A percentile compares a stretch with the other conserved stretches of the same genome.
Evolutionary conservation across 805 yeast genomes (phyloP).

Genomic region (Wickerhamomyces ciferrii): DNA sequence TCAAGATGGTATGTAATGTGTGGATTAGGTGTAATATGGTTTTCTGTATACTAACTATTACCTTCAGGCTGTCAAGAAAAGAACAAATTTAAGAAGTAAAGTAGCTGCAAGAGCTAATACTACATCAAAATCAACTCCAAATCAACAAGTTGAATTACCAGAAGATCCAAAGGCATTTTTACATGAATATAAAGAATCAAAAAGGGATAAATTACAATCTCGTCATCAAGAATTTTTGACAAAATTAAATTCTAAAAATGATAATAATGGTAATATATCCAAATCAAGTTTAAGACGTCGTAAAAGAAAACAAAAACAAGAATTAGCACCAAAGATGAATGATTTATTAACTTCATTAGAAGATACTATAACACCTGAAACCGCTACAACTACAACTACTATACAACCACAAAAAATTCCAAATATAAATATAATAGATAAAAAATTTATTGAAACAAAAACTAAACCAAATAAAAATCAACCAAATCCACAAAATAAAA

Average conservation of each 20-base stretch:
- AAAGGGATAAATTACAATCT: constrained; percentile 43
- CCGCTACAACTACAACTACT: neutral
- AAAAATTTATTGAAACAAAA: constrained; percentile 7
- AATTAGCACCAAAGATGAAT: constrained; percentile 60
- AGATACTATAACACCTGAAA: constrained; percentile 4
- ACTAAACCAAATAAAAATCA: constrained; percentile 29
- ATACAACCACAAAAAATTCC: constrained; percentile 6
- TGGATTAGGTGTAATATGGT: neutral
- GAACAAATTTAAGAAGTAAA: constrained; percentile 39
- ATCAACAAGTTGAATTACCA: constrained; percentile 16
- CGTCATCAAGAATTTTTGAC: constrained; percentile 34
- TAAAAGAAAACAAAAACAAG: constrained; percentile 56
- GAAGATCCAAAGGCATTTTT: constrained; percentile 41
- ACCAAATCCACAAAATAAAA: constrained; percentile 52
- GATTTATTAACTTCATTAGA: constrained; percentile 54
- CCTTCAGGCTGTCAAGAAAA: constrained; percentile 41
- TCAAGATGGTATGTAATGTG: neutral
- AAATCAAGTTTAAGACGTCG: constrained; percentile 63
- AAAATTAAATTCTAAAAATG: constrained; percentile 29
- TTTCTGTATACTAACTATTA: neutral
- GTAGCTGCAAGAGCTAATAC: constrained; percentile 24
- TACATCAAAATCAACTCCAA: neutral
- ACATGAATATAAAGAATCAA: constrained; percentile 45
- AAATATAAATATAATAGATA: constrained; percentile 16
- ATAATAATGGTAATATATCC: constrained; percentile 39